A percentile compares a stretch with the other conserved stretches of the same genome.
phyloP scores from a whole-genome alignment of 2,329 filamentous ascomycete genomes.

The Bimuria novae-zelandiae region DNA sequence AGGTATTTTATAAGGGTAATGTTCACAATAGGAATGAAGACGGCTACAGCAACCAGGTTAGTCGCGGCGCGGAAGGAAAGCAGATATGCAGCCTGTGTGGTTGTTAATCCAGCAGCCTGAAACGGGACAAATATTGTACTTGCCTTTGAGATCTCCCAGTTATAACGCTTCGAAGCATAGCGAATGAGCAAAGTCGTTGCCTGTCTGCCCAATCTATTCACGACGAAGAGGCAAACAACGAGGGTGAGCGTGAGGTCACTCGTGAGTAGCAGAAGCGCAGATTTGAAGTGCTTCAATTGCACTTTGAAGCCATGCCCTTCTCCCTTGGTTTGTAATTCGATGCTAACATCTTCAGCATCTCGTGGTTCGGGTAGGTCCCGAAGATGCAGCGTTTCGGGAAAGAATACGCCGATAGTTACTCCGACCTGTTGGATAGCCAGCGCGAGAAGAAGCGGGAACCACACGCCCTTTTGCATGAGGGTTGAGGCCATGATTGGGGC shows the following conservation, averaged over 20 bases:
- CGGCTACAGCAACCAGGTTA: slow-evolving; percentile 54
- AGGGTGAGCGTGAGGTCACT: slow-evolving; percentile 50
- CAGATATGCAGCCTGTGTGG: slow-evolving; percentile 39
- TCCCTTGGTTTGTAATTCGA: slow-evolving; percentile 23
- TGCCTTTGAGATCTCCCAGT: slow-evolving; percentile 51
- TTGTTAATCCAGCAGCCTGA: slow-evolving; percentile 39
- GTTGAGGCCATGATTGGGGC: slow-evolving; percentile 38
- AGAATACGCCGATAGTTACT: slow-evolving; percentile 31
- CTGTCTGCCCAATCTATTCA: slow-evolving; percentile 55
- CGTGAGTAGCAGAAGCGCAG: slow-evolving; percentile 47
- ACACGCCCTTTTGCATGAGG: slow-evolving; percentile 41
- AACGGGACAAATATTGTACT: not conserved
- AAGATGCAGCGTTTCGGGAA: slow-evolving; percentile 43
- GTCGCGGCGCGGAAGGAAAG: slow-evolving; percentile 54
- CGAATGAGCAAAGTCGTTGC: slow-evolving; percentile 55
- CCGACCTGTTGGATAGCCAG: slow-evolving; percentile 35
- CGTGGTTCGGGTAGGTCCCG: slow-evolving; percentile 36
- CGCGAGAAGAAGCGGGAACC: slow-evolving; percentile 39
- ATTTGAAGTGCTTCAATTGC: slow-evolving; percentile 41
- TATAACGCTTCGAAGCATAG: slow-evolving; percentile 58
- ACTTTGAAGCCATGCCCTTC: slow-evolving; percentile 29
- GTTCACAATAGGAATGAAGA: slow-evolving; percentile 51
- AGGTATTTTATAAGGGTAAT: slow-evolving; percentile 44
- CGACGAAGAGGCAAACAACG: slow-evolving; percentile 51
- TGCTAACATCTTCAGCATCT: slow-evolving; percentile 18